phyloP scores from a whole-genome alignment of 768 basidiomycete species.

The Suillus variegatus region DNA sequence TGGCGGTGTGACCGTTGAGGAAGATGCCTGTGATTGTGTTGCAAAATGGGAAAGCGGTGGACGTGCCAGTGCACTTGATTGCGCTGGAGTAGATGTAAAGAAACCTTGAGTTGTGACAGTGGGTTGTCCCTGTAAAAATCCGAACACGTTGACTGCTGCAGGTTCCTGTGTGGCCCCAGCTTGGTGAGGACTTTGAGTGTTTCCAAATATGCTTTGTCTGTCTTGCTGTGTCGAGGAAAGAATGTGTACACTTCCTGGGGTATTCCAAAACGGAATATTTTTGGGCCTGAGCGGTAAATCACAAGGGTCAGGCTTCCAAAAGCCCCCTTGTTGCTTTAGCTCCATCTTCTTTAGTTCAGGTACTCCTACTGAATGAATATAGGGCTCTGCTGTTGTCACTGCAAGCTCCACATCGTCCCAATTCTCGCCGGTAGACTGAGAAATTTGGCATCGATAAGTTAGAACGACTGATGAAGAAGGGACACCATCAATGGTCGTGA shows the following conservation, averaged over 20 bases:
- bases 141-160: background rate
- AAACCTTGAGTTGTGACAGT: background rate
- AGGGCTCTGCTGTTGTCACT: constrained; percentile 27
- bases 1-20: background rate
- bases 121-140: background rate
- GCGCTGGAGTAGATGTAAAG: background rate
- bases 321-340: constrained; percentile 9
- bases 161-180: background rate
- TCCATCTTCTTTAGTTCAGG: constrained; percentile 23
- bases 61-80: background rate
- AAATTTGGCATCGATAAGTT: constrained; percentile 31
- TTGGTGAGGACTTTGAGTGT: background rate
- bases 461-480: constrained; percentile 21
- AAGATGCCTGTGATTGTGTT: background rate
- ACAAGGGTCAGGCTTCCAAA: background rate
- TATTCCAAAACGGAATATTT: background rate
- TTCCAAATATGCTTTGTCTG: background rate
- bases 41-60: too few species aligned
- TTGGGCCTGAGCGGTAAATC: background rate
- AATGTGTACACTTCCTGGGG: background rate
- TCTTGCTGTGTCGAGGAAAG: background rate
- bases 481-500: constrained; percentile 11
- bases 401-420: constrained; percentile 29
- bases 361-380: constrained; percentile 20
- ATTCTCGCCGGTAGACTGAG: constrained; percentile 31